Evolutionary conservation across 1,284 basidiomycete genomes (phyloP).

Genomic region (Ustanciosporium gigantosporum): DNA sequence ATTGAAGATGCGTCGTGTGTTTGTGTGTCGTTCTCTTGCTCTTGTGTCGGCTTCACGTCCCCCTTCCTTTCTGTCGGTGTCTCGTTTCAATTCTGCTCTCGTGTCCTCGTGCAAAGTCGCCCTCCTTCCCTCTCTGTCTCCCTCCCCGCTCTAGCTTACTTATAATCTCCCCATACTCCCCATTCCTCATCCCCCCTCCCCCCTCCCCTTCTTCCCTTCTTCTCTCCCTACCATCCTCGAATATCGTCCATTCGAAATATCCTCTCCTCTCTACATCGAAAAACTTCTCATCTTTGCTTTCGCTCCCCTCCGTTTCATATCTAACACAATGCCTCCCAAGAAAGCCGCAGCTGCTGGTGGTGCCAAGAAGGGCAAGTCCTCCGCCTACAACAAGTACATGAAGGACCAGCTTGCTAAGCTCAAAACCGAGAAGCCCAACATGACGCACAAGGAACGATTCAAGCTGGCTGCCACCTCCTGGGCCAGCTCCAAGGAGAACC

Average conservation of each 20-base stretch:
- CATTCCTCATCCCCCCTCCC: not conserved
- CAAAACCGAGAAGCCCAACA: constrained; percentile 43
- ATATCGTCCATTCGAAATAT: not conserved
- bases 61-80: too few species aligned
- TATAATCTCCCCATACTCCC: too few species aligned
- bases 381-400: constrained; percentile 44
- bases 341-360: constrained; percentile 30
- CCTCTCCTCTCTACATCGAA: too few species aligned
- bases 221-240: constrained; percentile 2
- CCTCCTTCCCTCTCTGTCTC: too few species aligned
- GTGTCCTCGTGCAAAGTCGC: too few species aligned
- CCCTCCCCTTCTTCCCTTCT: not conserved
- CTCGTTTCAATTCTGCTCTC: too few species aligned
- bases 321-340: constrained; percentile 39
- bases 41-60: too few species aligned
- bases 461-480: constrained; percentile 46
- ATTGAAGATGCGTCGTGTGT: too few species aligned
- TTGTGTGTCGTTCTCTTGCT: too few species aligned
- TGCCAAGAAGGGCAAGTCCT: constrained; percentile 44
- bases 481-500: constrained; percentile 44
- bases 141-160: too few species aligned
- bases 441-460: constrained; percentile 54
- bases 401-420: constrained; percentile 46
- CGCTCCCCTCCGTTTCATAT: not conserved
- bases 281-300: not conserved